Conservation (phyloP, 2,329 filamentous ascomycete genomes). For the Fusarium scirpi region DNA sequence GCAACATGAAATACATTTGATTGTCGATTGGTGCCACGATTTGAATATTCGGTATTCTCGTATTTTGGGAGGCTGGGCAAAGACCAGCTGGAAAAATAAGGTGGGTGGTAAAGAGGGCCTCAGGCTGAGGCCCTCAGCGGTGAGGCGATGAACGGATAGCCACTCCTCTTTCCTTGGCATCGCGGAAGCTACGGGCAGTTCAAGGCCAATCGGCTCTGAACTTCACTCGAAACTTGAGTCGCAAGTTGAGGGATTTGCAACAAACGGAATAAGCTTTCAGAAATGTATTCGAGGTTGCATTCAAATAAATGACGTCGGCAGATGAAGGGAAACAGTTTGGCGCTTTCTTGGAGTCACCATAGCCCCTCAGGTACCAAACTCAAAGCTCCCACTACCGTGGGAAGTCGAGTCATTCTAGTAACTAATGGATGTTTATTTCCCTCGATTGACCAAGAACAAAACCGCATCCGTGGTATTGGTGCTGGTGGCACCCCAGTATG, state of each 20-base stretch:
- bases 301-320: conserved; percentile 17
- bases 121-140: conserved; percentile 9
- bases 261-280: neutral
- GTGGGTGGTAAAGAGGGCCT: conserved; percentile 32
- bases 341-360: conserved; percentile 3
- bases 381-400: conserved; percentile 1
- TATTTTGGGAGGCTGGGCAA: conserved; percentile 19
- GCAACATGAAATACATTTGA: neutral
- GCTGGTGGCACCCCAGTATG: conserved; percentile 14
- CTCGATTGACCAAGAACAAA: neutral
- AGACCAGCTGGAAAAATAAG: conserved; percentile 3
- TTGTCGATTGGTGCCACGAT: conserved; percentile 41
- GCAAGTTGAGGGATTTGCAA: neutral
- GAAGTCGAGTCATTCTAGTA: neutral
- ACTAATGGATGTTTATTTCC: neutral
- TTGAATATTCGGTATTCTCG: neutral
- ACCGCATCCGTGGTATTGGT: conserved; percentile 30
- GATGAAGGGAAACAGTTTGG: neutral
- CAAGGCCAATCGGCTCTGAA: conserved; percentile 1
- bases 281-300: conserved; percentile 10
- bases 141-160: conserved; percentile 24
- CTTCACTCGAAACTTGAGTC: neutral
- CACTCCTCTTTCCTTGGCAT: conserved; percentile 32
- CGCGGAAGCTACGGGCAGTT: conserved; percentile 29
- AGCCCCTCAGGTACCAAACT: neutral